phyloP scores from a whole-genome alignment of 305 asterid genomes.

The Rubia occidens region DNA sequence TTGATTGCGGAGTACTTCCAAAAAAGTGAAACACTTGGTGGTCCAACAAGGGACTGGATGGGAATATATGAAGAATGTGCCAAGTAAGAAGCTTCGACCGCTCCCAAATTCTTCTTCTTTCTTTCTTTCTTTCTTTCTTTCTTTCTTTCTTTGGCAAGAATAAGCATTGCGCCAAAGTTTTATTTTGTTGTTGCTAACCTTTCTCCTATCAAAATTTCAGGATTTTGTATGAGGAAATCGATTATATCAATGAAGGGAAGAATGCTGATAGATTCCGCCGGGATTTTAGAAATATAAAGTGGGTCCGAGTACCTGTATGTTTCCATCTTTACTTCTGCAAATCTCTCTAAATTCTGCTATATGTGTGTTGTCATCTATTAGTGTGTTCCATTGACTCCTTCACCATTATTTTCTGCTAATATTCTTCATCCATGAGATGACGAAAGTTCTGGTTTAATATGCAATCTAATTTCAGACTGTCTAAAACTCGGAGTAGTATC shows the following conservation, averaged over 20 bases:
- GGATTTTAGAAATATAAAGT: constrained; percentile 88
- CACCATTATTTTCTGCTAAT: background rate
- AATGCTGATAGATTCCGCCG: constrained; percentile 93
- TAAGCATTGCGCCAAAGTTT: background rate
- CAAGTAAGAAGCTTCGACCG: constrained; percentile 42
- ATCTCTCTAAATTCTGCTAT: constrained; percentile 9
- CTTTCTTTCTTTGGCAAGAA: background rate
- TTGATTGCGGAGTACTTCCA: constrained; percentile 85
- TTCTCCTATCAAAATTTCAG: constrained; percentile 33
- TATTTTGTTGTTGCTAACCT: background rate
- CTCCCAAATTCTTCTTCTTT: background rate
- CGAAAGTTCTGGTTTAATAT: background rate
- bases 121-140: background rate
- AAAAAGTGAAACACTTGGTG: constrained; percentile 82
- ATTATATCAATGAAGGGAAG: constrained; percentile 92
- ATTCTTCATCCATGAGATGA: background rate
- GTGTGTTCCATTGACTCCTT: background rate
- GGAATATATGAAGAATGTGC: constrained; percentile 96
- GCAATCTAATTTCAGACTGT: background rate
- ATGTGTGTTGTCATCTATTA: background rate
- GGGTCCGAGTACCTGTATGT: constrained; percentile 99
- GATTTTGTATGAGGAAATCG: constrained; percentile 92
- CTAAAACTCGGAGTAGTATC: background rate
- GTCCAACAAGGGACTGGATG: constrained; percentile 83
- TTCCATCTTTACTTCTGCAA: constrained; percentile 24